These are phyloP conservation scores for Trichoderma sp. DNA, from an alignment of 2,329 filamentous ascomycete species.

Conservation along the genomic window DNA sequence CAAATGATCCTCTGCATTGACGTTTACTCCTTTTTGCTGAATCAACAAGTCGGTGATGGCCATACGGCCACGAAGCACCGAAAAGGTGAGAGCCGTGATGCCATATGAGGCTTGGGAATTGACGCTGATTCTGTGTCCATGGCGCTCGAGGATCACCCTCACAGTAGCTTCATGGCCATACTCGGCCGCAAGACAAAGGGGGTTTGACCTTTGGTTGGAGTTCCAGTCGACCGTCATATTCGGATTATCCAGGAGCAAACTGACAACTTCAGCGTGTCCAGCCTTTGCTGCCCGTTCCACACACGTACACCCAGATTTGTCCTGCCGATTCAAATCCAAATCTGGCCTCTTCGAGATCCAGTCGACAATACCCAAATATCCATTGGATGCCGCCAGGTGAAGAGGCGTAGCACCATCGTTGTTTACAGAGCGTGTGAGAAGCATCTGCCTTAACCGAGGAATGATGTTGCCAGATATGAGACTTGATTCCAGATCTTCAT, in stretches of 20 bases:
- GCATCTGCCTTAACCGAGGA: background rate
- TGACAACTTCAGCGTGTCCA: background rate
- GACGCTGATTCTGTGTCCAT: background rate
- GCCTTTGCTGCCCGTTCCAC: background rate
- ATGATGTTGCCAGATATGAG: background rate
- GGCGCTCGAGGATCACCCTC: background rate
- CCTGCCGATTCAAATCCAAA: background rate
- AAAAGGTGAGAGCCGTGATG: background rate
- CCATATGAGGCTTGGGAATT: background rate
- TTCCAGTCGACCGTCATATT: slow-evolving; percentile 1
- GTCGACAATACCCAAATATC: background rate
- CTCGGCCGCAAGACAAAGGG: background rate
- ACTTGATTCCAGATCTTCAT: background rate
- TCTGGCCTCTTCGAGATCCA: background rate
- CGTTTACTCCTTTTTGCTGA: background rate
- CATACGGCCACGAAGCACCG: background rate
- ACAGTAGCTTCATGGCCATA: background rate
- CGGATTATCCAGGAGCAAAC: background rate
- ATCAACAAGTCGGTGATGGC: background rate
- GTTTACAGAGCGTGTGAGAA: background rate
- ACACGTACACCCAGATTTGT: background rate
- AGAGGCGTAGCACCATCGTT: background rate
- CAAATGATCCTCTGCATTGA: background rate
- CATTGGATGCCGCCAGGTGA: background rate
- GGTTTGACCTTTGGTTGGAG: background rate